Conservation (phyloP, 257 asterid species). For the Datura wrightii region DNA sequence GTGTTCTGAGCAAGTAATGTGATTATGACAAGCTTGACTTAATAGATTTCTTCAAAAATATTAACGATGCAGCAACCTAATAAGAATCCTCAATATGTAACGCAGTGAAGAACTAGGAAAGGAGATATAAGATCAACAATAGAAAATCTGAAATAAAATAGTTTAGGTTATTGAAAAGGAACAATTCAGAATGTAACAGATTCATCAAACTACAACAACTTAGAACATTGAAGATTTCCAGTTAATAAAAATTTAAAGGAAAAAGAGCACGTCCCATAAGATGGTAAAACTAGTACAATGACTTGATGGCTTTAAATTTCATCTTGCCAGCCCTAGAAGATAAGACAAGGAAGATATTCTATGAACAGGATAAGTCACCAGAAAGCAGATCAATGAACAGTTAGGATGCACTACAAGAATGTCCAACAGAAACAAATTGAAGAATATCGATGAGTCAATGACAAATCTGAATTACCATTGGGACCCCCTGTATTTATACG, state of each 20-base stretch:
- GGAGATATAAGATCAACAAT: constrained; percentile 15
- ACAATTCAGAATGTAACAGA: not conserved
- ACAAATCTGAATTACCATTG: constrained; percentile 37
- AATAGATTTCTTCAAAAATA: not conserved
- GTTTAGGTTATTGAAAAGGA: not conserved
- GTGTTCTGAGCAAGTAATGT: not conserved
- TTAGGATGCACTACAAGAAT: constrained; percentile 11
- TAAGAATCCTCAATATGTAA: not conserved
- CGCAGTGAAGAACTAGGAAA: not conserved
- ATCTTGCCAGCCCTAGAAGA: constrained; percentile 2
- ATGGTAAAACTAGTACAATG: constrained; percentile 19
- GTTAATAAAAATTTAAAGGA: not conserved
- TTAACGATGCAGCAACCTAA: not conserved
- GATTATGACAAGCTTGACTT: not conserved
- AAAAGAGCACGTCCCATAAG: not conserved
- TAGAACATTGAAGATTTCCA: constrained; percentile 14
- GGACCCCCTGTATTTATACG: constrained; percentile 54
- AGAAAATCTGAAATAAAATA: not conserved
- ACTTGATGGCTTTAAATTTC: constrained; percentile 1
- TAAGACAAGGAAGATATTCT: not conserved
- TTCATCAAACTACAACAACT: not conserved
- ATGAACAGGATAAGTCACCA: constrained; percentile 9
- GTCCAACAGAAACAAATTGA: not conserved
- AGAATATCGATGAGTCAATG: not conserved
- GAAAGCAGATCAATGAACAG: not conserved